Evolutionary conservation across 805 yeast species (phyloP).

Genomic region (Candida odintsovae): DNA sequence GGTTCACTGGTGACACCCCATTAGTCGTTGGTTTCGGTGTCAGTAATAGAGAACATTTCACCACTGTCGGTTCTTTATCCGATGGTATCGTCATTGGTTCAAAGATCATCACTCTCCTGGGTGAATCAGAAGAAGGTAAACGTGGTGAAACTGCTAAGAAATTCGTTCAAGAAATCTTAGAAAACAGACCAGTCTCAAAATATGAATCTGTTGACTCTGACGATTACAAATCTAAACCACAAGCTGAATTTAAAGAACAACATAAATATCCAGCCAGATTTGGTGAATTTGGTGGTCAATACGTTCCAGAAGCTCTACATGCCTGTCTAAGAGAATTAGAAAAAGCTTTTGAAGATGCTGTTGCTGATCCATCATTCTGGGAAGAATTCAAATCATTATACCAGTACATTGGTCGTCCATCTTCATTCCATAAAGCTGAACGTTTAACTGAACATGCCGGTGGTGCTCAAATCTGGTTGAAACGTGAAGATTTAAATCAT

Average conservation of each 20-base stretch:
- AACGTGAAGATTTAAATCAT: conserved; percentile 92
- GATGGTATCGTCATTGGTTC: conserved; percentile 98
- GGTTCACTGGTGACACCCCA: conserved; percentile 70
- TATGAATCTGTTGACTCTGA: conserved; percentile 23
- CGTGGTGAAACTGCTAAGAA: conserved; percentile 59
- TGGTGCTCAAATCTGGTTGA: conserved; percentile 95
- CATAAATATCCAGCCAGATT: conserved; percentile 74
- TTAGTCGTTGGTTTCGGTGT: conserved; percentile 98
- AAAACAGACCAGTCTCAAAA: conserved; percentile 39
- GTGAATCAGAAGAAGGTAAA: conserved; percentile 52
- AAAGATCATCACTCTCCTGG: conserved; percentile 66
- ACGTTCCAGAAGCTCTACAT: conserved; percentile 94
- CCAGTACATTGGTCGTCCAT: conserved; percentile 95
- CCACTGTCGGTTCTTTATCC: conserved; percentile 69
- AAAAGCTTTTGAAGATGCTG: conserved; percentile 78
- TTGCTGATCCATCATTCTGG: conserved; percentile 91
- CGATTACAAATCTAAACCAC: conserved; percentile 29
- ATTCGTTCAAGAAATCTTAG: conserved; percentile 66
- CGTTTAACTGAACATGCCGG: conserved; percentile 86
- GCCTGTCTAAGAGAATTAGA: conserved; percentile 89
- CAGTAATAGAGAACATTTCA: conserved; percentile 85
- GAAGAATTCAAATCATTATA: conserved; percentile 79
- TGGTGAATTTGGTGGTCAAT: conserved; percentile 98
- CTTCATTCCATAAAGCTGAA: conserved; percentile 85
- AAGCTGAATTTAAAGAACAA: conserved; percentile 41